These are phyloP conservation scores for Lodderomyces oxycetoniae DNA, from an alignment of 1,139 yeast genomes.

Conservation along the genomic window DNA sequence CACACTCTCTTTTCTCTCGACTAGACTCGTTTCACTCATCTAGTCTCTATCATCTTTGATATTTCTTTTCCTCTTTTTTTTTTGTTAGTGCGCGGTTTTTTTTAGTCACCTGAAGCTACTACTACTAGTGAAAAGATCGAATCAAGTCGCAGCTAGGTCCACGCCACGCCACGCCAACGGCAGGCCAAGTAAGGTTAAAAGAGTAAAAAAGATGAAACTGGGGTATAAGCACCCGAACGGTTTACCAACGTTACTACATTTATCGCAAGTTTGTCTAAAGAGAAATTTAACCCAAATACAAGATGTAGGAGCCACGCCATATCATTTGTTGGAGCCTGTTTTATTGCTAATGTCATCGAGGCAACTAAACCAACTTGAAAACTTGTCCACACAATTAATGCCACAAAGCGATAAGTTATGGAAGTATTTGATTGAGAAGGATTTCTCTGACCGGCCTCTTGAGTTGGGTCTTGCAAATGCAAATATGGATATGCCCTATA, in stretches of 20 bases:
- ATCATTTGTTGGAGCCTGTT: slow-evolving; percentile 41
- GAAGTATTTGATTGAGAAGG: slow-evolving; percentile 39
- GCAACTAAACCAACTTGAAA: slow-evolving; percentile 45
- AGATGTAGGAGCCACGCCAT: slow-evolving; percentile 49
- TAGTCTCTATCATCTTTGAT: no score
- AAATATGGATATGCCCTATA: slow-evolving; percentile 33
- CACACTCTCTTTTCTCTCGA: no score
- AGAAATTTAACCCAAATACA: slow-evolving; percentile 16
- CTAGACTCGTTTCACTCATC: no score
- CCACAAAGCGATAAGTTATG: slow-evolving; percentile 54
- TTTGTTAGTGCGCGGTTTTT: no score
- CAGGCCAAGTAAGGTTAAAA: no score
- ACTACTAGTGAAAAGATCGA: no score
- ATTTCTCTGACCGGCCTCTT: slow-evolving; percentile 45
- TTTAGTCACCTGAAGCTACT: no score
- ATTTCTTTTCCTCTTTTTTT: no score
- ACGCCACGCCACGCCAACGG: no score
- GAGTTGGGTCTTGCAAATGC: slow-evolving; percentile 7
- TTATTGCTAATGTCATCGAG: slow-evolving; percentile 41
- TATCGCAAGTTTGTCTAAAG: slow-evolving; percentile 9
- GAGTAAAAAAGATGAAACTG: no score
- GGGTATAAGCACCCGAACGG: slow-evolving; percentile 6
- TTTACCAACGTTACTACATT: slow-evolving; percentile 12
- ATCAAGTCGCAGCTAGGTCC: no score
- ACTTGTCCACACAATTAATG: slow-evolving; percentile 35